Evolutionary conservation across 345 rosid genomes (phyloP).

Genomic region (Hevea brasiliensis): DNA sequence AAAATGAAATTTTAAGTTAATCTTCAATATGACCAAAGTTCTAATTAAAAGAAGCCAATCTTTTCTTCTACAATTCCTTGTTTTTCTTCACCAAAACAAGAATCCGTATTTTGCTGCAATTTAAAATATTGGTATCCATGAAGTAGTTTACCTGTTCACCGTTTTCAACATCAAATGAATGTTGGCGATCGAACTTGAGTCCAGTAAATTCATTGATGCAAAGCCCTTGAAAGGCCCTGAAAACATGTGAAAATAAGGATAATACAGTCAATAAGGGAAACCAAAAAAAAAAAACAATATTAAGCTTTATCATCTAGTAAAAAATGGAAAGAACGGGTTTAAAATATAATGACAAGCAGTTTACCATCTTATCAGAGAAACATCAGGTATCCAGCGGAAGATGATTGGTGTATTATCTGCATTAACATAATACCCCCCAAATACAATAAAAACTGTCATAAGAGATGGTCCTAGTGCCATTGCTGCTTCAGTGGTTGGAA

Average conservation of each 20-base stretch:
- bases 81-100: background rate
- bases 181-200: slow-evolving; percentile 77
- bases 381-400: slow-evolving; percentile 92
- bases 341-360: background rate
- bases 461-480: slow-evolving; percentile 98
- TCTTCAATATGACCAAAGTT: background rate
- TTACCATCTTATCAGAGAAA: slow-evolving; percentile 91
- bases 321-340: background rate
- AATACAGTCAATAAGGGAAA: background rate
- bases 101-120: background rate
- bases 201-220: slow-evolving; percentile 89
- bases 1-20: background rate
- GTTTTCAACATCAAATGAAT: slow-evolving; percentile 74
- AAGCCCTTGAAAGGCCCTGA: slow-evolving; percentile 98
- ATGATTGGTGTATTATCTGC: slow-evolving; percentile 84
- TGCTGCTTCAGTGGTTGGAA: slow-evolving; percentile 94
- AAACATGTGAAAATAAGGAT: slow-evolving; percentile 15
- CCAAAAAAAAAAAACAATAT: background rate
- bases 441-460: slow-evolving; percentile 94
- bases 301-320: background rate
- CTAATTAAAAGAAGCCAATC: background rate
- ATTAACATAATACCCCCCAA: slow-evolving; percentile 90
- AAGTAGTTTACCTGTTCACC: slow-evolving; percentile 82
- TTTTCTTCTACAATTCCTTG: background rate
- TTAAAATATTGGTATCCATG: slow-evolving; percentile 3